These are phyloP conservation scores for Puccinia horiana DNA, from an alignment of 1,284 basidiomycete genomes.

Conservation along the genomic window DNA sequence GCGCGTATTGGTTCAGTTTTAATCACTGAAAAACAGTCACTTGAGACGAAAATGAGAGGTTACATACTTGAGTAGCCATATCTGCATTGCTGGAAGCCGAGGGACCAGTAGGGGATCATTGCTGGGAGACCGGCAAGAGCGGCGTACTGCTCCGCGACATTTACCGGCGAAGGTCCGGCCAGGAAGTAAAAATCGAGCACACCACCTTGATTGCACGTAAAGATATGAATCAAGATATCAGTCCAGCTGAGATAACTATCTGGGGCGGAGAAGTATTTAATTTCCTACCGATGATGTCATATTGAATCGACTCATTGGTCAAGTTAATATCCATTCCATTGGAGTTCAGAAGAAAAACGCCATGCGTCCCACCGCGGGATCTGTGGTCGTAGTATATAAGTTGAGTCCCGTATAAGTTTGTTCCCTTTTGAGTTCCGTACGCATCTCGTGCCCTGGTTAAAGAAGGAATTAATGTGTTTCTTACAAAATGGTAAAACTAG, in stretches of 20 bases:
- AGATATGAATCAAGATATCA: background rate
- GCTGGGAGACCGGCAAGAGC: slow-evolving; percentile 66
- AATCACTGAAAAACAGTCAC: background rate
- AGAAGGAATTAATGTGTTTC: background rate
- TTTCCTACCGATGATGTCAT: slow-evolving; percentile 63
- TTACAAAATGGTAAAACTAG: background rate
- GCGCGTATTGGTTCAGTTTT: background rate
- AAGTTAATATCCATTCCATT: slow-evolving; percentile 70
- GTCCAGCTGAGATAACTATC: background rate
- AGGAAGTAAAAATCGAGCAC: slow-evolving; percentile 72
- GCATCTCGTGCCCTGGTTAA: slow-evolving; percentile 30
- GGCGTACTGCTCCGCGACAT: slow-evolving; percentile 71
- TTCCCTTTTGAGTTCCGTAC: slow-evolving; percentile 19
- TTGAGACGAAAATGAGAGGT: background rate
- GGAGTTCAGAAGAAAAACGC: slow-evolving; percentile 67
- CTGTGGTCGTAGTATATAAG: slow-evolving; percentile 50
- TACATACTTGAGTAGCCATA: slow-evolving; percentile 56
- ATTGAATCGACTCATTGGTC: slow-evolving; percentile 66
- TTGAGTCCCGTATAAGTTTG: slow-evolving; percentile 49
- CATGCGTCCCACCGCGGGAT: slow-evolving; percentile 41
- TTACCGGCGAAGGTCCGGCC: slow-evolving; percentile 67
- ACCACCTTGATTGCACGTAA: slow-evolving; percentile 60
- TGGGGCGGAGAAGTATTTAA: background rate
- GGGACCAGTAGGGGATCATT: slow-evolving; percentile 70
- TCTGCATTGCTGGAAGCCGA: slow-evolving; percentile 72